Percentiles rank a stretch among this genome's conserved stretches.
phyloP scores from a whole-genome alignment of 1,139 yeast genomes.

The Lodderomyces parapsilosis region DNA sequence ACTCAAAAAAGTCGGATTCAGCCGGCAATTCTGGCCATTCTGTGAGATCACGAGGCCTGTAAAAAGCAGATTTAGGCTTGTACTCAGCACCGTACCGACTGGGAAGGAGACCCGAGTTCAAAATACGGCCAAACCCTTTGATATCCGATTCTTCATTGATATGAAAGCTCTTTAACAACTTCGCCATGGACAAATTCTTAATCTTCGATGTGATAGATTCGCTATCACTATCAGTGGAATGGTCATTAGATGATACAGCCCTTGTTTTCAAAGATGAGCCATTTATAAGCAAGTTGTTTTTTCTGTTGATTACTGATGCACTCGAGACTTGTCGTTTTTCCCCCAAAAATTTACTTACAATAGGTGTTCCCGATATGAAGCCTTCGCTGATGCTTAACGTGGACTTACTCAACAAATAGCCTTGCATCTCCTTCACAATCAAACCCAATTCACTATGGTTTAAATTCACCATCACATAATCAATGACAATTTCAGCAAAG shows the following conservation, averaged over 20 bases:
- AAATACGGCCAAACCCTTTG: conserved; percentile 37
- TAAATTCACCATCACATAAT: conserved; percentile 65
- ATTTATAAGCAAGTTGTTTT: conserved; percentile 29
- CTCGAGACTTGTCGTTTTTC: conserved; percentile 35
- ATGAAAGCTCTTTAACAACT: conserved; percentile 43
- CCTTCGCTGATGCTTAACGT: conserved; percentile 41
- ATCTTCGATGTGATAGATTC: conserved; percentile 41
- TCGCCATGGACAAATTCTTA: conserved; percentile 40
- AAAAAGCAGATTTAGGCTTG: conserved; percentile 54
- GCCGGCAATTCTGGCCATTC: conserved; percentile 55
- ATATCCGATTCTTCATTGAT: conserved; percentile 42
- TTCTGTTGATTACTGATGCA: conserved; percentile 27
- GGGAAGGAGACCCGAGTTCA: conserved; percentile 41
- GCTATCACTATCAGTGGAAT: conserved; percentile 18
- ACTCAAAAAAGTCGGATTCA: conserved; percentile 77
- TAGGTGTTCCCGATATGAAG: conserved; percentile 36
- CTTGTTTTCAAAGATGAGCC: conserved; percentile 28
- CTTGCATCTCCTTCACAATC: conserved; percentile 64
- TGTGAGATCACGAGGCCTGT: conserved; percentile 34
- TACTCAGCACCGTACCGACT: conserved; percentile 51
- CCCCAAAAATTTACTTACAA: conserved; percentile 25
- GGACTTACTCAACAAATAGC: conserved; percentile 54
- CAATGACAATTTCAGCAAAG: conserved; percentile 73
- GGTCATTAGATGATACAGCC: conserved; percentile 28
- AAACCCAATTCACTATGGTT: conserved; percentile 67